Evolutionary conservation across 2,329 filamentous ascomycete species (phyloP).

Genomic region (Massarina eburnea): DNA sequence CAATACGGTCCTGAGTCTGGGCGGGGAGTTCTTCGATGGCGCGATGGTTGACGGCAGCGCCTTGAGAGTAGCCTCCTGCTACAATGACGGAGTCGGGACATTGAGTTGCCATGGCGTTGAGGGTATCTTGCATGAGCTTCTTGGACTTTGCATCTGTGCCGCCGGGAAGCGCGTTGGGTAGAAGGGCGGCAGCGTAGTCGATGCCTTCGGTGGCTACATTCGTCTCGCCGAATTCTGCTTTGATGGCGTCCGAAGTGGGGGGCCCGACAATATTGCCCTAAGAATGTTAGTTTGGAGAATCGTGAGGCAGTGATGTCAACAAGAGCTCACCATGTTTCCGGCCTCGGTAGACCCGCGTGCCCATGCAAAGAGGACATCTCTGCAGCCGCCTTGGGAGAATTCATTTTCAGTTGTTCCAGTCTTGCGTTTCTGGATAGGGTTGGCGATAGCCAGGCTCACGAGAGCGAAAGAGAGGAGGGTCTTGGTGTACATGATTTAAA

Average conservation of each 20-base stretch:
- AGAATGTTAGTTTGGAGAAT: slow-evolving; percentile 10
- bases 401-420: slow-evolving; percentile 39
- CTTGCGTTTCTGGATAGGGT: slow-evolving; percentile 29
- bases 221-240: slow-evolving; percentile 24
- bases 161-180: slow-evolving; percentile 33
- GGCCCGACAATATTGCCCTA: slow-evolving; percentile 42
- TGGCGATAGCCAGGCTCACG: slow-evolving; percentile 20
- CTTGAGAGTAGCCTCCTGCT: slow-evolving; percentile 34
- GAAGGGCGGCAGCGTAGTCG: slow-evolving; percentile 30
- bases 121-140: slow-evolving; percentile 22
- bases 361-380: slow-evolving; percentile 51
- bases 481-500: slow-evolving; percentile 27
- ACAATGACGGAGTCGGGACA: slow-evolving; percentile 39
- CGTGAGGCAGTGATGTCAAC: slow-evolving; percentile 10
- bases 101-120: slow-evolving; percentile 27
- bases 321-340: slow-evolving; percentile 51
- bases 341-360: slow-evolving; percentile 52
- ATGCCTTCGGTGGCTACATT: slow-evolving; percentile 38
- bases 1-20: slow-evolving; percentile 34
- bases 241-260: slow-evolving; percentile 34
- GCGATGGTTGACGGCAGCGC: slow-evolving; percentile 40
- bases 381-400: slow-evolving; percentile 45
- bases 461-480: slow-evolving; percentile 24
- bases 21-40: slow-evolving; percentile 31
- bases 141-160: slow-evolving; percentile 27